These are phyloP conservation scores for Pseudozyma thailandica DNA, from an alignment of 1,284 basidiomycete species.

Conservation along the genomic window DNA sequence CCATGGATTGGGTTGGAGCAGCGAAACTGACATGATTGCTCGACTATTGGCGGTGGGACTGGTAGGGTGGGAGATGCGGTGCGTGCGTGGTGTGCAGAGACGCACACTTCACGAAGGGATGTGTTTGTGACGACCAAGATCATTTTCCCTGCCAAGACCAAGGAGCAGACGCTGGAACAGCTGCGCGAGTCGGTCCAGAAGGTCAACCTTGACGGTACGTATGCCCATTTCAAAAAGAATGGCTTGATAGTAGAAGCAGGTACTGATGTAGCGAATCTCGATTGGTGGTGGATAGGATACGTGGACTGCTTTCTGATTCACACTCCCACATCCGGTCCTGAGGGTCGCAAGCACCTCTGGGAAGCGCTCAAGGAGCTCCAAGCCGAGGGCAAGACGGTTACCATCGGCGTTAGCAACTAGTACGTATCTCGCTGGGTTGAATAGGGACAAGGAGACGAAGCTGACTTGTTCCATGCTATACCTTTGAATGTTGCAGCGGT, in stretches of 20 bases:
- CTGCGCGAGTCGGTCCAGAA: constrained; percentile 37
- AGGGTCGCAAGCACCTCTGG: constrained; percentile 44
- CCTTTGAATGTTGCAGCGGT: constrained; percentile 6
- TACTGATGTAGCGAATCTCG: not conserved
- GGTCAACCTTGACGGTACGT: constrained; percentile 35
- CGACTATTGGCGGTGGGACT: not conserved
- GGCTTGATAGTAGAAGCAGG: not conserved
- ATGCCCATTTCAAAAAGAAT: no score
- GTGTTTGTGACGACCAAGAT: constrained; percentile 53
- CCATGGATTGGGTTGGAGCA: not conserved
- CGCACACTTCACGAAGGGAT: constrained; percentile 28
- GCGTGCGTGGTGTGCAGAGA: constrained; percentile 35
- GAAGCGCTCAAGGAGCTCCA: constrained; percentile 41
- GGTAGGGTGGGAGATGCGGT: constrained; percentile 44
- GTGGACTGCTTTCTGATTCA: constrained; percentile 53
- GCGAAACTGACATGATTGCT: constrained; percentile 1
- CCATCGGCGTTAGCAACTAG: constrained; percentile 46
- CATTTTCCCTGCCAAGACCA: constrained; percentile 17
- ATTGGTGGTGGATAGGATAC: constrained; percentile 24
- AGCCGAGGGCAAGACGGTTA: constrained; percentile 37
- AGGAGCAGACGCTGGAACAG: constrained; percentile 32
- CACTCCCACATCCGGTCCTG: constrained; percentile 42
- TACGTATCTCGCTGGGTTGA: not conserved
- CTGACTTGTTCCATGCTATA: no score
- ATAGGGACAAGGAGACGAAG: no score